Evolutionary conservation across 352 stramenopile species (phyloP).

Genomic region (Phytophthora fragariae): DNA sequence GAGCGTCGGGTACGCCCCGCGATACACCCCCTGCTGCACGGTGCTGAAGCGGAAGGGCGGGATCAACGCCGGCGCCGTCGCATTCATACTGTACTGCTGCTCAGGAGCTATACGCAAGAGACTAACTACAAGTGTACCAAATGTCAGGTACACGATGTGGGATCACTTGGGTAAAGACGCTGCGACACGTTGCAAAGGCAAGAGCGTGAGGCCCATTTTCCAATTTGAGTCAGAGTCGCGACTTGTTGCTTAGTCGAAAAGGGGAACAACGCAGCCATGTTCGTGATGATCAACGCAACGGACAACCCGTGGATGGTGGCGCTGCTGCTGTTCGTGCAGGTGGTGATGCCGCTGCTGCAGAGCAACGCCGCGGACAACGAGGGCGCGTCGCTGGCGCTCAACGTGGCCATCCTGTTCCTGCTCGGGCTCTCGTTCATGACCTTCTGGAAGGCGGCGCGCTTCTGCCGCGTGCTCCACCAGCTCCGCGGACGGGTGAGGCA

Average conservation of each 20-base stretch:
- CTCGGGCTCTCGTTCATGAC: slow-evolving; percentile 64
- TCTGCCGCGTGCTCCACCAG: slow-evolving; percentile 61
- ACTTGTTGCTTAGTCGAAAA: neutral
- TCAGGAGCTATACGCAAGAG: neutral
- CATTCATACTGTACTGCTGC: slow-evolving; percentile 40
- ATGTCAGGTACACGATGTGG: slow-evolving; percentile 6
- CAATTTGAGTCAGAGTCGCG: slow-evolving; percentile 6
- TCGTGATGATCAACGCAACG: slow-evolving; percentile 80
- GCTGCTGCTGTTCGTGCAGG: slow-evolving; percentile 80
- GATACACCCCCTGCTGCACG: slow-evolving; percentile 83
- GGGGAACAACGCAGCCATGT: slow-evolving; percentile 49
- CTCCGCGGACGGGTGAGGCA: slow-evolving; percentile 44
- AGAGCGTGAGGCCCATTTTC: slow-evolving; percentile 6
- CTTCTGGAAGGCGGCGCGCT: slow-evolving; percentile 62
- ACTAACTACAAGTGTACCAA: slow-evolving; percentile 11
- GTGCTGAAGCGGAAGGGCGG: slow-evolving; percentile 89
- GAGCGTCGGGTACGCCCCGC: slow-evolving; percentile 84
- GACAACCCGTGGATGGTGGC: slow-evolving; percentile 86
- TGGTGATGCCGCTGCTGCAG: slow-evolving; percentile 79
- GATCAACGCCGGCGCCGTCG: slow-evolving; percentile 75
- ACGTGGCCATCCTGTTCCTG: slow-evolving; percentile 64
- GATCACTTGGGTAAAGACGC: slow-evolving; percentile 22
- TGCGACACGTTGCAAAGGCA: neutral
- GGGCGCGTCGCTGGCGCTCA: slow-evolving; percentile 59
- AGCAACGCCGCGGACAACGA: slow-evolving; percentile 64